Evolutionary conservation across 768 basidiomycete genomes (phyloP), one percentile per base, ranked within the genome.

Genomic region (Auriscalpium microsporum): DNA sequence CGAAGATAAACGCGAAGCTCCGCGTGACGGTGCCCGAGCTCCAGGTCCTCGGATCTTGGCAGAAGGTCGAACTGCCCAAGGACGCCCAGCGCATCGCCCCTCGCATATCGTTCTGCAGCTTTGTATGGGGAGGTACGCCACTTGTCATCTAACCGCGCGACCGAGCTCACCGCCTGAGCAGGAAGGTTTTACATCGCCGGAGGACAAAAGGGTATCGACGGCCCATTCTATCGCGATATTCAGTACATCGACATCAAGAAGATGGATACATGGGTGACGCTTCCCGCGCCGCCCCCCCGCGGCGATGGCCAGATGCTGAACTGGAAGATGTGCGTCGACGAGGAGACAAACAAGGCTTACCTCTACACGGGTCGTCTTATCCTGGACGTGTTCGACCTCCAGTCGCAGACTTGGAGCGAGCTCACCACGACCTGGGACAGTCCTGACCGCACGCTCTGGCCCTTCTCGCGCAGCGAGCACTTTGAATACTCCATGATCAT

Each of bases 301-400:
- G 17, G 17, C 40, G 17, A 42, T 17, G 40, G 40, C 14, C 13
- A 14, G 14, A 14, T 42, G 40, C 13, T 42, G 2, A 17, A 17
- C 13, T 42, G 17, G 14, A 42, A 42, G 40, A 42, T 42, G 40
- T 17, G 13, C 40, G 40, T 42, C 40, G 14, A 42, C 40, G 40
- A 42, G 40, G 40, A 42, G 17, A 17, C 13, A 8, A 17, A 42
- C 17, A 63, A 63, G 37, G 73, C 71, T 1, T 68, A 72, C 49
- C 65, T 73, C 44, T 73, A 72, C 62, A 65, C 59, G 4, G 73
- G 72, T 2, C 52, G 57, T 2, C 57, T 56, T 6, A 48, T 56
- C 3, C 28, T 74, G 46, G 67, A 67, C 35, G 65, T 59, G 48
- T 72, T 72, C 54, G 70, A 74, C 52, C 67, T 42, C 14, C 40